Evolutionary conservation across 2,329 filamentous ascomycete species (phyloP), one percentile per base, ranked within the genome.

Genomic region (Dothistroma septosporum): DNA sequence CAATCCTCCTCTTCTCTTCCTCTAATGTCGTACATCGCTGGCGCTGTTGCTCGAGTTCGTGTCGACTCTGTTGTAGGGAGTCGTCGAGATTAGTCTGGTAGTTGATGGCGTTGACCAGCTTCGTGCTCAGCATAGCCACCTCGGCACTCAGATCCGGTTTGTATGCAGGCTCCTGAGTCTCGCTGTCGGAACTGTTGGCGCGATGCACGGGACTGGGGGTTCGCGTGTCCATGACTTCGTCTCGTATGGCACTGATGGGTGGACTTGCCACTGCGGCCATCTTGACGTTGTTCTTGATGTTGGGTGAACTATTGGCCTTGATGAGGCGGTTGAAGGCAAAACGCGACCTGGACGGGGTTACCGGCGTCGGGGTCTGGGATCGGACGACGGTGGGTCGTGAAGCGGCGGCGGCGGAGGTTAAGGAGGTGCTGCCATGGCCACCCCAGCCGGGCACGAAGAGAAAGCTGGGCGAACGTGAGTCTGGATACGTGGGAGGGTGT

Each of bases 61-160:
- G 88, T 41, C 92, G 86, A 16, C 92, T 89, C 55, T 86, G 87
- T 54, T 91, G 88, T 19, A 99, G 81, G 11, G 86, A 90, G 75
- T 99, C 94, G 75, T 97, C 94, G 49, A 99, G 83, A 22, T 85
- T 87, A 8, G 92, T 97, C 76, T 97, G 92, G 75, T 96, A 89
- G 74, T 99, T 99, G 77, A 99, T 97, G 49, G 94, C 93, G 72
- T 94, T 93, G 69, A 99, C 93, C 64, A 99, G 86, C 76, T 99
- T 99, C 53, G 92, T 93, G 77, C 92, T 97, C 33, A 99, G 81
- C 7, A 90, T 87, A 8, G 93, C 90, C 31, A 99, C 91, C 76
- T 97, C 94, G 66, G 82, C 81, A 72, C 83, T 87, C 48, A 88
- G 72, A 68, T 88, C 85, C 21, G 83, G 84, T 67, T 86, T 82